A percentile compares a stretch with the other conserved stretches of the same genome.
phyloP scores from a whole-genome alignment of 2,329 filamentous ascomycete species.

The Aspergillus glaucus region DNA sequence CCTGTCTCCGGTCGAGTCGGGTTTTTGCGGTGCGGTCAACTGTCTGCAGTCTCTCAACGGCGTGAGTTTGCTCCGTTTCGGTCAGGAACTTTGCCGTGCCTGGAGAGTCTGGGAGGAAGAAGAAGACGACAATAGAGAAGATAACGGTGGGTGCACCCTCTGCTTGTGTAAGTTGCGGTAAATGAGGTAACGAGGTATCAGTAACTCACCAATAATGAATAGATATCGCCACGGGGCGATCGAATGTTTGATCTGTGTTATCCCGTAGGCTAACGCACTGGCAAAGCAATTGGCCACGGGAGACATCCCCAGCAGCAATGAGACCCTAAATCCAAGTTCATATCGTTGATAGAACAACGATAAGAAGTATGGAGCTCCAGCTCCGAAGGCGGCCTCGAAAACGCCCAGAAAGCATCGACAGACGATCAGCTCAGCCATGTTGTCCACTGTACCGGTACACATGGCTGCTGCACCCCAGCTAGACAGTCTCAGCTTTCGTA shows the following conservation, averaged over 20 bases:
- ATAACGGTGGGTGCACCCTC: conserved; percentile 38
- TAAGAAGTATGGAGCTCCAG: conserved; percentile 27
- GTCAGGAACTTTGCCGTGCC: conserved; percentile 37
- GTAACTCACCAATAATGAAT: conserved; percentile 38
- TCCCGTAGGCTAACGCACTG: conserved; percentile 34
- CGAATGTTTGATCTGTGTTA: conserved; percentile 20
- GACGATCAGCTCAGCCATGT: conserved; percentile 13
- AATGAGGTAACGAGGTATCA: background rate
- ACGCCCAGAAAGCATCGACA: conserved; percentile 16
- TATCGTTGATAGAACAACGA: conserved; percentile 48
- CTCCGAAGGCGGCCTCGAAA: conserved; percentile 18
- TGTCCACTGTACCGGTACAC: conserved; percentile 17
- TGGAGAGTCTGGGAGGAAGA: conserved; percentile 41
- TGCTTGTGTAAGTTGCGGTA: conserved; percentile 17
- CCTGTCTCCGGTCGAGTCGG: conserved; percentile 25
- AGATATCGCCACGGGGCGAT: conserved; percentile 36
- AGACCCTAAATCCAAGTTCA: conserved; percentile 43
- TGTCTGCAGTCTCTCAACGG: conserved; percentile 42
- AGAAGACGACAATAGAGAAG: conserved; percentile 37
- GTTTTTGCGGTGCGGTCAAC: conserved; percentile 22
- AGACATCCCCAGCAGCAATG: conserved; percentile 39
- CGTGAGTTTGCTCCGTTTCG: conserved; percentile 43
- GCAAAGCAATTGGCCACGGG: conserved; percentile 36
- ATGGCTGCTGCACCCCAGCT: conserved; percentile 22
- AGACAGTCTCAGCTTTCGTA: background rate